phyloP scores from a whole-genome alignment of 371 early-diverging fungal genomes.

The Apophysomyces elegans region DNA sequence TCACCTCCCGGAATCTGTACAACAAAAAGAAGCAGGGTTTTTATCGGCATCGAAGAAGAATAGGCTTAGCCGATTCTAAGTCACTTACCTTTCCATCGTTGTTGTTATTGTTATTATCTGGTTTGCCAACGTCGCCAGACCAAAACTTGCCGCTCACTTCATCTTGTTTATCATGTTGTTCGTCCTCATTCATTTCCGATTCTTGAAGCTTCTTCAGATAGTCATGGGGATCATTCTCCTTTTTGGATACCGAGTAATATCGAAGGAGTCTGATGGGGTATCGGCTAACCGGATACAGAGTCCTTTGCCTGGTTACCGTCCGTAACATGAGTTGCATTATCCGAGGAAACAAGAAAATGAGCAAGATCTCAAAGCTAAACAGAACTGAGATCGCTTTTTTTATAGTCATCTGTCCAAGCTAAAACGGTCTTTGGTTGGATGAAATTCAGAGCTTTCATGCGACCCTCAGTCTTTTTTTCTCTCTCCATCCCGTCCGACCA shows the following conservation, averaged over 20 bases:
- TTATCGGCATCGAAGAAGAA: too few relatives aligned
- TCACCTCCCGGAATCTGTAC: too few relatives aligned
- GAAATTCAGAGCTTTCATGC: too few relatives aligned
- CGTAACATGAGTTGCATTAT: background rate
- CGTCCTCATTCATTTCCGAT: background rate
- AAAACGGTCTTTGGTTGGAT: too few relatives aligned
- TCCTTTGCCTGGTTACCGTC: background rate
- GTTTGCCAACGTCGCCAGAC: constrained; percentile 2
- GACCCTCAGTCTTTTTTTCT: too few relatives aligned
- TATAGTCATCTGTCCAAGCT: too few relatives aligned
- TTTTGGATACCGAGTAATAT: background rate
- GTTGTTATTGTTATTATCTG: background rate
- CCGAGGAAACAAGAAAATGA: background rate
- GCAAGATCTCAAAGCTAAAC: too few relatives aligned
- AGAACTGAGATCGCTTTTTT: too few relatives aligned
- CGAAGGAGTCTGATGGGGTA: background rate
- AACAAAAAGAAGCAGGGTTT: too few relatives aligned
- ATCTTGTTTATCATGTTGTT: background rate
- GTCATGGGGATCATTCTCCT: background rate
- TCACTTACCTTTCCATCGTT: too few relatives aligned
- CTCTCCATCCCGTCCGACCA: too few relatives aligned
- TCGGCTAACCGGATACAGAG: background rate
- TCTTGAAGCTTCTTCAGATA: background rate
- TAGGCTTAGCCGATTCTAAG: too few relatives aligned
- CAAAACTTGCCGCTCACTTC: background rate